These are phyloP conservation scores for Porcisia hertigi DNA, from an alignment of 208 protist species.

Conservation along the genomic window DNA sequence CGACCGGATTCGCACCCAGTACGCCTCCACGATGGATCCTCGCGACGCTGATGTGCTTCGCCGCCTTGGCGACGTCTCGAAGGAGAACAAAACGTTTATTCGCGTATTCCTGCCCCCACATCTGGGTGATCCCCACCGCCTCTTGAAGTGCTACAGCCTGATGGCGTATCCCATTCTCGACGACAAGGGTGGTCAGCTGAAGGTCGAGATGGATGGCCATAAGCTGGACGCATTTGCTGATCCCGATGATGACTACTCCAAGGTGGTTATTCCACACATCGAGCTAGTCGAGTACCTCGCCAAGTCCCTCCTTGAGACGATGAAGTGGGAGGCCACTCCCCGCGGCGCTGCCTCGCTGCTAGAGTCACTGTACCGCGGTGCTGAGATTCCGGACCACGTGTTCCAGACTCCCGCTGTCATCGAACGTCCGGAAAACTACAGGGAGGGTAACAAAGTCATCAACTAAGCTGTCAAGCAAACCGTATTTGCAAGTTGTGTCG, in stretches of 20 bases:
- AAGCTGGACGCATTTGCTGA: constrained; percentile 88
- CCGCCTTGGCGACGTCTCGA: constrained; percentile 74
- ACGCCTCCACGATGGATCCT: constrained; percentile 86
- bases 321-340: constrained; percentile 90
- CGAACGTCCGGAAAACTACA: constrained; percentile 78
- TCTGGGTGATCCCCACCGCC: constrained; percentile 86
- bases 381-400: constrained; percentile 88
- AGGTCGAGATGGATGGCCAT: constrained; percentile 84
- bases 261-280: constrained; percentile 90
- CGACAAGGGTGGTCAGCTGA: constrained; percentile 86
- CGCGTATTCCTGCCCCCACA: constrained; percentile 86
- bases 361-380: constrained; percentile 89
- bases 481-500: not conserved
- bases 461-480: constrained; percentile 32
- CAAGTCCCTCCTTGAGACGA: constrained; percentile 84
- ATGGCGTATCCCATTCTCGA: constrained; percentile 92
- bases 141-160: constrained; percentile 90
- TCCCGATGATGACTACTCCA: constrained; percentile 90
- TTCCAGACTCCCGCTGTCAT: constrained; percentile 90
- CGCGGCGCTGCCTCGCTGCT: constrained; percentile 84
- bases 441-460: constrained; percentile 76
- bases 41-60: constrained; percentile 83
- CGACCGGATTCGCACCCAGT: constrained; percentile 78
- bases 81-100: constrained; percentile 90
- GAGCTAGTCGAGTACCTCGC: constrained; percentile 87